phyloP scores from a whole-genome alignment of 192 early-diverging fungal species.

The Funneliformis geosporum region DNA sequence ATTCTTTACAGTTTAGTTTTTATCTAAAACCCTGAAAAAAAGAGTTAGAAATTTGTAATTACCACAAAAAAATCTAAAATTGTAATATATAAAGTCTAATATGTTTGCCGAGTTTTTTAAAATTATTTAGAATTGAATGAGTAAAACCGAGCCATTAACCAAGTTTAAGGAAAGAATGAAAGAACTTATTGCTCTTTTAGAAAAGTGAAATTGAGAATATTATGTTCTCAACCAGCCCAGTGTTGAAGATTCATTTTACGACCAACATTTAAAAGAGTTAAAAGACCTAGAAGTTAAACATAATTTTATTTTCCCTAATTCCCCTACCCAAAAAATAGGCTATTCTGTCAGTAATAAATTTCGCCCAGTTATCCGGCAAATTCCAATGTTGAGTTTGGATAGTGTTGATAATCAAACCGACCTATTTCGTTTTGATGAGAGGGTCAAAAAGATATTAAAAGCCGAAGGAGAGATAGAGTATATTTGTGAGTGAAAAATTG shows the following conservation, averaged over 20 bases:
- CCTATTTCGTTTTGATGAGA: neutral
- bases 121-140: no score
- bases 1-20: no score
- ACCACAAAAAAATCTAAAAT: no score
- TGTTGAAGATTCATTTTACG: neutral
- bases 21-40: no score
- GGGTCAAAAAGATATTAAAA: neutral
- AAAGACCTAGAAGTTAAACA: neutral
- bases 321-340: neutral
- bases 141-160: no score
- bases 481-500: neutral
- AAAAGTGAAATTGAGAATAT: neutral
- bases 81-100: no score
- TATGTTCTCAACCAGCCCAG: neutral
- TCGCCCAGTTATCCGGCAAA: neutral
- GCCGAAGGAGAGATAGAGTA: neutral
- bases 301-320: conserved; percentile 1
- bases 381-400: neutral
- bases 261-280: neutral
- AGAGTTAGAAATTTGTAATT: no score
- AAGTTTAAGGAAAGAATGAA: neutral
- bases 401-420: neutral
- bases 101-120: no score
- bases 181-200: neutral
- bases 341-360: neutral